Percentiles rank a stretch among this genome's conserved stretches.
Conservation (phyloP, 257 asterid species). For the Solanum chiquidenum region DNA sequence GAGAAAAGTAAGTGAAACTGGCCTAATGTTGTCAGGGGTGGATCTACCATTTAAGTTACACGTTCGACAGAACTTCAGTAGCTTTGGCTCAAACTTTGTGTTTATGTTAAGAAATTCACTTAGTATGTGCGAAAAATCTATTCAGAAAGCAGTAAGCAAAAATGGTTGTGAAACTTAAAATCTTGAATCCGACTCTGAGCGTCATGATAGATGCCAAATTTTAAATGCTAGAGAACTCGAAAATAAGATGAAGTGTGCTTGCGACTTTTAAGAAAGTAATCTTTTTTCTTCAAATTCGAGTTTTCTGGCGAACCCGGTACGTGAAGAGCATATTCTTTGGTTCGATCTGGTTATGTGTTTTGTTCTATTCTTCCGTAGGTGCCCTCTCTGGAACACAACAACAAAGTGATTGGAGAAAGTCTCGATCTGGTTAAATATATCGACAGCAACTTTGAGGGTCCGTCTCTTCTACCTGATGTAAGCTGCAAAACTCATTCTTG, state of each 20-base stretch:
- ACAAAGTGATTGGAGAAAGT: conserved; percentile 50
- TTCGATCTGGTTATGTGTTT: neutral
- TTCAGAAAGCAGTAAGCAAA: neutral
- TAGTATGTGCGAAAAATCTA: neutral
- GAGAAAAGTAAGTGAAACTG: neutral
- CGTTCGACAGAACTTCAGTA: neutral
- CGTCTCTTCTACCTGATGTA: conserved; percentile 40
- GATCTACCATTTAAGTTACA: neutral
- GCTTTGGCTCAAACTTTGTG: neutral
- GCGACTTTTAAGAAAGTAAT: neutral
- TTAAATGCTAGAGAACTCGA: neutral
- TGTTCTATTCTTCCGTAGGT: conserved; percentile 22
- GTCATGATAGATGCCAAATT: neutral
- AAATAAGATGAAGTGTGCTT: neutral
- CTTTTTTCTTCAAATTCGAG: neutral
- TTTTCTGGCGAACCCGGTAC: neutral
- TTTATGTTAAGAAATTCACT: neutral
- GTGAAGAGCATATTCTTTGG: neutral
- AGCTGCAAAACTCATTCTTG: neutral
- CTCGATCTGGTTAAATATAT: conserved; percentile 46
- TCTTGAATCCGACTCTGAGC: neutral
- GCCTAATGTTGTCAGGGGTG: neutral
- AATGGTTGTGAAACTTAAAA: neutral
- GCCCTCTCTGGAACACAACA: conserved; percentile 55
- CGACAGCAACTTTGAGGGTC: conserved; percentile 48